Evolutionary conservation across 2,329 filamentous ascomycete species (phyloP).

Genomic region (Ilyonectria mors-panacis): DNA sequence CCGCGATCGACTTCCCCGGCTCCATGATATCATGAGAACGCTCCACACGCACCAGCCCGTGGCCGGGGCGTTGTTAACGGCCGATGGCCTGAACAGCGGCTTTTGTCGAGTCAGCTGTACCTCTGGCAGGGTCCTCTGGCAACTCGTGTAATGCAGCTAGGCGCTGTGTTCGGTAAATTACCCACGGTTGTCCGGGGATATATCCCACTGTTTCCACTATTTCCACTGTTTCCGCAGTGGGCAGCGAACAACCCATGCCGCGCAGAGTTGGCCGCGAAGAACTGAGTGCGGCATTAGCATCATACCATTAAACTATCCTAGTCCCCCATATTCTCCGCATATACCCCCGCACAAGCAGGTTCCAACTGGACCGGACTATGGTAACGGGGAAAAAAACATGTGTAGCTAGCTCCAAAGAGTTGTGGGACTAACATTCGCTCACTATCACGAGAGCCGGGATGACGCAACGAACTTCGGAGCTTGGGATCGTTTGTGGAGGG

Average conservation of each 20-base stretch:
- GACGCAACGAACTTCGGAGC: constrained; percentile 31
- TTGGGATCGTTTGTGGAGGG: background rate
- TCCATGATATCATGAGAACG: constrained; percentile 37
- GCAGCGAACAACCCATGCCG: background rate
- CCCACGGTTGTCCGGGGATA: background rate
- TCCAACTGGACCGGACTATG: constrained; percentile 17
- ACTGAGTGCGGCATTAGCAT: constrained; percentile 8
- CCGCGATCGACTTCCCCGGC: constrained; percentile 33
- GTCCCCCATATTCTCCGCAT: constrained; percentile 30
- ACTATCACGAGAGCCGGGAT: constrained; percentile 33
- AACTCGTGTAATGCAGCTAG: constrained; percentile 14
- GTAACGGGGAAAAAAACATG: constrained; percentile 1
- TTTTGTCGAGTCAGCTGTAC: constrained; percentile 23
- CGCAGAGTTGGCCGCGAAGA: background rate
- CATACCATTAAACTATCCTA: constrained; percentile 29
- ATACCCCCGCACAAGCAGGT: constrained; percentile 21
- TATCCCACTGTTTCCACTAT: background rate
- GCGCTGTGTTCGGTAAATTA: constrained; percentile 24
- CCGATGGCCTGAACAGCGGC: constrained; percentile 26
- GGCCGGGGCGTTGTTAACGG: constrained; percentile 10
- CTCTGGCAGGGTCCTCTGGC: background rate
- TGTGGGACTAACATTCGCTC: constrained; percentile 19
- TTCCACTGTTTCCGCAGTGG: background rate
- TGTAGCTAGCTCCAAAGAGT: constrained; percentile 11
- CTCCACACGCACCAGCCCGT: constrained; percentile 21